Evolutionary conservation across 495 filamentous ascomycete genomes (phyloP), one percentile per base, ranked within the genome.

Genomic region (Trichoderma gamsii): DNA sequence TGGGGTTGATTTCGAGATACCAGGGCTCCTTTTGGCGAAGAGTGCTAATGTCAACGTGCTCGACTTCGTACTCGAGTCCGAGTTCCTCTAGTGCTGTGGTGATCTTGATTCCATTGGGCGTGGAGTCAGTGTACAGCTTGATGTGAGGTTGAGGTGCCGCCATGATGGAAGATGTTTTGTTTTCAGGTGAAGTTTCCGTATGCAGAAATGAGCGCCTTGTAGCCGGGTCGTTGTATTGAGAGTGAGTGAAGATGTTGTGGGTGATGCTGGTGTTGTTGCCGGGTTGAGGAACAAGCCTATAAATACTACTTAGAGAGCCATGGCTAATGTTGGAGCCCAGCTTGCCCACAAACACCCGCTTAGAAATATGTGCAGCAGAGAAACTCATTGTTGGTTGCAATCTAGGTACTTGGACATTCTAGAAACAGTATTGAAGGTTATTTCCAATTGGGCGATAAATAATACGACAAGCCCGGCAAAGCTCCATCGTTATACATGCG

Each of bases 1-100:
- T 97, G 66, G 93, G 93, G 79, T 97, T 97, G 77, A 97, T 95
- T 51, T 86, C 87, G 59, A 96, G 84, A 80, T 93, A 97, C 90
- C 90, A 96, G 1, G 80, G 83, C 67, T 83, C 82, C 70, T 95
- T 97, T 73, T 97, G 93, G 7, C 75, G 81, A 71, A 91, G 89
- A 72, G 90, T 90, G 69, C 73, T 76, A 56, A 97, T 82, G 32
- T 89, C 84, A 72, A 97, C 88, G 46, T 84, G 85, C 68, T 89
- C 84, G 44, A 87, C 78, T 72, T 86, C 82, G 70, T 92, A 94
- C 52, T 87, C 81, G 21, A 92, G 71, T 3, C 87, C 87, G 0
- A 96, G 84, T 79, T 97, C 93, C 78, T 97, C 92, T 18, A 97
- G 81, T 0, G 90, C 85, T 71, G 96, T 96, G 67, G 90, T 91